Conservation (phyloP, 2,329 filamentous ascomycete genomes). For the Cordyceps fumosorosea region DNA sequence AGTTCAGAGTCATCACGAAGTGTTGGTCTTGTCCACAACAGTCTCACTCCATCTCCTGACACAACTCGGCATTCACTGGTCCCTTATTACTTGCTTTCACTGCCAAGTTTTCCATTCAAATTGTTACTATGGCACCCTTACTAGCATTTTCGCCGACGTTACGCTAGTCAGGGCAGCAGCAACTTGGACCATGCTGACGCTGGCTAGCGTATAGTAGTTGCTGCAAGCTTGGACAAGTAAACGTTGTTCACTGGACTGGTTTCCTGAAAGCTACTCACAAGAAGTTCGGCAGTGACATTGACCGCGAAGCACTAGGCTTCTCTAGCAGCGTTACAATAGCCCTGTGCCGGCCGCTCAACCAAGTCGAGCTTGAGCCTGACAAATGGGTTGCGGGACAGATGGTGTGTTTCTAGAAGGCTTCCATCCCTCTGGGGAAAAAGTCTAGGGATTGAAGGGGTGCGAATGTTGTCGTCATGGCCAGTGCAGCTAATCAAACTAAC, state of each 20-base stretch:
- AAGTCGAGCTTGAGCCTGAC: neutral
- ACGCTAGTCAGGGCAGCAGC: conserved; percentile 3
- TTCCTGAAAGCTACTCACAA: too few relatives aligned
- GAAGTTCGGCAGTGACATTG: neutral
- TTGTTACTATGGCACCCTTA: conserved; percentile 5
- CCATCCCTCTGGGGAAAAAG: neutral
- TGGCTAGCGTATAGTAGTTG: neutral
- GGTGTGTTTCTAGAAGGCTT: conserved; percentile 10
- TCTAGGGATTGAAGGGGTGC: neutral
- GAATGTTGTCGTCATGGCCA: conserved; percentile 1
- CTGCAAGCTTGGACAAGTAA: neutral
- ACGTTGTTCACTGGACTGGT: neutral
- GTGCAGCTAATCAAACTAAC: conserved; percentile 3
- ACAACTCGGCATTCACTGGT: neutral
- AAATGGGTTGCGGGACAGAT: neutral
- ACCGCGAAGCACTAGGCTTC: neutral
- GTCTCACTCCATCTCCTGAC: neutral
- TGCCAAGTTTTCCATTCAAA: conserved; percentile 1
- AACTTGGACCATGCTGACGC: conserved; percentile 1
- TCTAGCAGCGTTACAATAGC: neutral
- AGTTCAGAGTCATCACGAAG: too few relatives aligned
- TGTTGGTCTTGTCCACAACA: too few relatives aligned
- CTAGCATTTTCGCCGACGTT: neutral
- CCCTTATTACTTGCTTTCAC: neutral
- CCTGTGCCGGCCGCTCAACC: neutral